Conservation (phyloP, 805 yeast species). For the Ogataea polymorpha region DNA sequence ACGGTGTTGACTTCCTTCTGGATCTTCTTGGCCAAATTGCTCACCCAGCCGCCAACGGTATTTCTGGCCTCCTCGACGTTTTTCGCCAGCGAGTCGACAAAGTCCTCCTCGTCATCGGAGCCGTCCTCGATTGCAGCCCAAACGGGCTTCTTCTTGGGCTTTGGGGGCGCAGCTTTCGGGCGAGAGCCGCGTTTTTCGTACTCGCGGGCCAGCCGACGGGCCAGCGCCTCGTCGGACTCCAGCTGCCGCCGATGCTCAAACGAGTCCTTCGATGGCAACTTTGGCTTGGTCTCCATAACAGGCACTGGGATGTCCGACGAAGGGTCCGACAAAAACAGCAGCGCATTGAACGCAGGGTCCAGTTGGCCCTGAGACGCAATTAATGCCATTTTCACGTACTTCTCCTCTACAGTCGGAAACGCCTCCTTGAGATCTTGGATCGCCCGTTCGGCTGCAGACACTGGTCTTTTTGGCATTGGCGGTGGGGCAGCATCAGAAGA, state of each 20-base stretch:
- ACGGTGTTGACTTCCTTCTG: constrained; percentile 21
- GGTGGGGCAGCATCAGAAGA: constrained; percentile 34
- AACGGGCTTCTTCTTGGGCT: constrained; percentile 28
- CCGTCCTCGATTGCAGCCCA: constrained; percentile 21
- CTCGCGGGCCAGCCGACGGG: constrained; percentile 73
- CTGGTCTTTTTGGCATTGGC: constrained; percentile 56
- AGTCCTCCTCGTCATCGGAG: constrained; percentile 42
- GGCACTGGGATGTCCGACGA: constrained; percentile 52
- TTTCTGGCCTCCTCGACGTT: constrained; percentile 79
- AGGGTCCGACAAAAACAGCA: constrained; percentile 78
- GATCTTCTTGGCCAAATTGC: constrained; percentile 55
- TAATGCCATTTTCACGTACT: constrained; percentile 69
- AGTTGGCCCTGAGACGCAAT: constrained; percentile 81
- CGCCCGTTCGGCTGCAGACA: constrained; percentile 54
- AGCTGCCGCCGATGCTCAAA: constrained; percentile 31
- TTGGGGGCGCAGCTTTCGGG: constrained; percentile 18
- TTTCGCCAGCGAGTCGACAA: constrained; percentile 60
- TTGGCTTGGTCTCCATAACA: constrained; percentile 31
- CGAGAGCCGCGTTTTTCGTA: constrained; percentile 31
- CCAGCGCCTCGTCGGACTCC: constrained; percentile 69
- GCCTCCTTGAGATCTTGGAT: constrained; percentile 72
- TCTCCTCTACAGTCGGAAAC: constrained; percentile 74
- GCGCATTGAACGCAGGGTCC: constrained; percentile 87
- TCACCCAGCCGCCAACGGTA: constrained; percentile 76
- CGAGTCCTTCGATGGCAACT: constrained; percentile 32